These are phyloP conservation scores for Diaporthe longicolla DNA, from an alignment of 2,329 filamentous ascomycete genomes.

Conservation along the genomic window DNA sequence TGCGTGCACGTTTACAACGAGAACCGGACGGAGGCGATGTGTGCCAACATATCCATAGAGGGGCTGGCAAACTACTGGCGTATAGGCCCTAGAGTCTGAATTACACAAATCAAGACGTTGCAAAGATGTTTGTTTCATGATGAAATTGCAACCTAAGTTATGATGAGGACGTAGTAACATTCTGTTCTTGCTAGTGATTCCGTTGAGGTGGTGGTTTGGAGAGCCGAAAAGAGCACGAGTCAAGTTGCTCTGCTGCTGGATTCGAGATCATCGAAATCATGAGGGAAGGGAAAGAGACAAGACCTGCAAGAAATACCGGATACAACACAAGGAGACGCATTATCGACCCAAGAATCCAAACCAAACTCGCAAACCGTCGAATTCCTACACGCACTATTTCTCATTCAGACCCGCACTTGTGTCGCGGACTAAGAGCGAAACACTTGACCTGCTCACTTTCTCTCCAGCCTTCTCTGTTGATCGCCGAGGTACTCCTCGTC, in stretches of 20 bases:
- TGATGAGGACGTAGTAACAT: constrained; percentile 37
- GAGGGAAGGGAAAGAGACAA: constrained; percentile 22
- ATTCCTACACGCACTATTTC: constrained; percentile 31
- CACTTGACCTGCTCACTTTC: constrained; percentile 14
- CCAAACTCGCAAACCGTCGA: constrained; percentile 32
- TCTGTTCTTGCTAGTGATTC: constrained; percentile 40
- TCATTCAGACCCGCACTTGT: not conserved
- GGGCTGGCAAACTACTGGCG: not conserved
- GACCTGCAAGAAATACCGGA: constrained; percentile 26
- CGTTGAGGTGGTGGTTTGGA: constrained; percentile 32
- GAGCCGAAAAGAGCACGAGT: constrained; percentile 11
- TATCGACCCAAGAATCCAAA: constrained; percentile 19
- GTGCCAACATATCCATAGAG: not conserved
- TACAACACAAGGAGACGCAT: constrained; percentile 33
- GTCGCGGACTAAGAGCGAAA: not conserved
- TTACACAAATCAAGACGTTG: not conserved
- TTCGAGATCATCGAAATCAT: constrained; percentile 30
- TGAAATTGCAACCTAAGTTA: not conserved
- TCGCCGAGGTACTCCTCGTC: constrained; percentile 84
- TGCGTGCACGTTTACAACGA: not conserved
- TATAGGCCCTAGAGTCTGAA: not conserved
- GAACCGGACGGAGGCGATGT: not conserved
- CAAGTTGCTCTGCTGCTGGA: not conserved
- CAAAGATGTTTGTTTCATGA: not conserved
- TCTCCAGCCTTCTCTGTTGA: constrained; percentile 57